Base-by-base conservation (phyloP, 2,329 filamentous ascomycete species). In the Talaromyces atroroseus region DNA sequence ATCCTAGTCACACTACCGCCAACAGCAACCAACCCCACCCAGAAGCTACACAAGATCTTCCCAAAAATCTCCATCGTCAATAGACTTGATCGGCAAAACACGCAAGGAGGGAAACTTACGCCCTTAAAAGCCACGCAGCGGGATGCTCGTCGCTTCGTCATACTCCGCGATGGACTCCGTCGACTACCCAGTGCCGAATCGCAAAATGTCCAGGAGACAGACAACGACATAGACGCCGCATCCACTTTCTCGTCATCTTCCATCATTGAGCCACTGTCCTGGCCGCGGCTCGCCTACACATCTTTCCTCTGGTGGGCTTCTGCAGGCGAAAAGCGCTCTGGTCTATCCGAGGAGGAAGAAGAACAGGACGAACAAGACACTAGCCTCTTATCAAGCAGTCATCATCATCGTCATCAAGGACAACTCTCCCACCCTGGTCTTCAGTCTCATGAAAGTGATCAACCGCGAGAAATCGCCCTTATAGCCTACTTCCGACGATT, bases 111-210 rank as follows among this genome's bases (percentile, higher is more conserved):
- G 16, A 65, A 71, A 58, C 56, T 63, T 4, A 60, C 66, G 2
- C 59, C 64, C 14, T 74, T 97, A 54, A 91, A 87, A 73, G 92
- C 94, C 1, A 96, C 91, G 0, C 92, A 96, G 68, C 86, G 94
- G 42, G 94, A 99, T 70, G 80, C 94, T 14, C 84, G 90, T 24
- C 87, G 92, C 21, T 97, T 88, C 73, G 80, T 82, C 49, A 79
- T 85, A 18, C 80, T 96, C 11, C 81, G 82, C 50, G 78, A 78
- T 60, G 87, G 86, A 4, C 77, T 95, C 10, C 68, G 63, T 26
- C 69, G 67, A 48, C 61, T 70, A 56, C 26, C 53, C 62, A 34
- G 66, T 34, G 66, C 71, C 38, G 67, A 63, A 52, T 65, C 63
- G 34, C 60, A 63, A 5, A 65, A 40, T 23, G 29, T 26, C 14